Evolutionary conservation across 2,329 filamentous ascomycete genomes (phyloP), one percentile per base, ranked within the genome.

Genomic region (Aspergillus texensis): DNA sequence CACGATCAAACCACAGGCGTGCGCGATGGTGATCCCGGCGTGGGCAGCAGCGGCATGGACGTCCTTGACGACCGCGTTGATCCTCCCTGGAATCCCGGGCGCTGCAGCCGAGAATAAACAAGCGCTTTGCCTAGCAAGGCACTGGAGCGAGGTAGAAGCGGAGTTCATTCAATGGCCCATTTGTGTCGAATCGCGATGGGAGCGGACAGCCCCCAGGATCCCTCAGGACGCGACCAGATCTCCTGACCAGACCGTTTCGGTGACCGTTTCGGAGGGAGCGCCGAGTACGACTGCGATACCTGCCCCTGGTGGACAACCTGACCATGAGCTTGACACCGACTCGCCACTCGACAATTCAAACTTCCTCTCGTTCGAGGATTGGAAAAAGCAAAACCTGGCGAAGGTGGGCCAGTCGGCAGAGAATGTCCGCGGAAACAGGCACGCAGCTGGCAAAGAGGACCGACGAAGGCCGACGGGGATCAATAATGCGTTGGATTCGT

Each of bases 321-420:
- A 80, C 14, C 71, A 79, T 19, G 85, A 88, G 60, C 74, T 82
- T 19, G 89, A 91, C 62, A 82, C 83, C 6, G 90, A 91, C 55
- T 89, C 88, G 2, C 84, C 86, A 0, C 82, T 91, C 12, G 89
- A 92, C 72, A 91, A 92, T 69, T 86, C 89, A 53, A 90, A 93
- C 8, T 98, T 98, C 76, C 88, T 98, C 71, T 97, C 95, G 0
- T 99, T 99, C 71, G 95, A 98, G 75, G 94, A 98, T 72, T 99
- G 95, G 95, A 98, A 97, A 80, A 92, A 91, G 73, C 91, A 94
- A 82, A 97, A 96, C 80, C 81, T 98, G 21, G 91, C 90, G 58
- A 92, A 93, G 74, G 90, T 88, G 4, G 94, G 93, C 14, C 94
- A 97, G 73, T 93, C 82, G 74, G 91, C 80, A 68, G 92, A 85